Evolutionary conservation across 495 filamentous ascomycete genomes (phyloP).

Genomic region (Lindgomyces ingoldianus): DNA sequence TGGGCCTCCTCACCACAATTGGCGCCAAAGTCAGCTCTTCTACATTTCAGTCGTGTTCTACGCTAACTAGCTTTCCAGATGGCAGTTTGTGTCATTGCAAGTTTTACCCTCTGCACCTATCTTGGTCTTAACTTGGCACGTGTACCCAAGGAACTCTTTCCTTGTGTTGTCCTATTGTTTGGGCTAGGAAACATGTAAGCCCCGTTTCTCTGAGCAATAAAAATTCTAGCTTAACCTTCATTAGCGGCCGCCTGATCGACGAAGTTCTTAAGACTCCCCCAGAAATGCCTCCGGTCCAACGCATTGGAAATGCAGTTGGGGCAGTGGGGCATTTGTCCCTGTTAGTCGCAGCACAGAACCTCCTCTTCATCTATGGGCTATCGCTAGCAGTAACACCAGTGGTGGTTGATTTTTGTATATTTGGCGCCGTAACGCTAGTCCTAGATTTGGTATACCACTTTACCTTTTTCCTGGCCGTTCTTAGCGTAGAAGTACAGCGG

Average conservation of each 20-base stretch:
- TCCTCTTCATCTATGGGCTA: constrained; percentile 58
- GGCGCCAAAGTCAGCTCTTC: constrained; percentile 51
- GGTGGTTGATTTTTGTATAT: constrained; percentile 68
- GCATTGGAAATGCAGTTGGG: constrained; percentile 68
- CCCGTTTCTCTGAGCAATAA: not conserved
- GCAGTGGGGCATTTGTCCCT: constrained; percentile 66
- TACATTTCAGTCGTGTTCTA: not conserved
- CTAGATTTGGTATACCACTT: constrained; percentile 71
- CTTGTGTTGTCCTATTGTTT: constrained; percentile 67
- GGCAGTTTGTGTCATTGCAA: constrained; percentile 59
- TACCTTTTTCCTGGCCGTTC: constrained; percentile 71
- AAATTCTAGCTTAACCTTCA: not conserved
- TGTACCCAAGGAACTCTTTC: constrained; percentile 57
- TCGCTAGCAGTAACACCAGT: constrained; percentile 61
- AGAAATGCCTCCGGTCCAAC: constrained; percentile 57
- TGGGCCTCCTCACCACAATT: constrained; percentile 67
- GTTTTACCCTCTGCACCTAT: constrained; percentile 45
- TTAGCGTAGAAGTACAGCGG: constrained; percentile 72
- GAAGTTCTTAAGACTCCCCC: constrained; percentile 65
- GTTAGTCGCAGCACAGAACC: constrained; percentile 60
- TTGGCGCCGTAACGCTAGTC: constrained; percentile 65
- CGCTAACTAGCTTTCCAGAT: constrained; percentile 49
- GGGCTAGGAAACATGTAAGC: constrained; percentile 68
- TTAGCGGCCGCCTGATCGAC: constrained; percentile 65
- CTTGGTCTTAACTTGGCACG: constrained; percentile 46